Evolutionary conservation across 2,329 filamentous ascomycete species (phyloP), one percentile per base, ranked within the genome.

Genomic region (Beauveria asiatica): DNA sequence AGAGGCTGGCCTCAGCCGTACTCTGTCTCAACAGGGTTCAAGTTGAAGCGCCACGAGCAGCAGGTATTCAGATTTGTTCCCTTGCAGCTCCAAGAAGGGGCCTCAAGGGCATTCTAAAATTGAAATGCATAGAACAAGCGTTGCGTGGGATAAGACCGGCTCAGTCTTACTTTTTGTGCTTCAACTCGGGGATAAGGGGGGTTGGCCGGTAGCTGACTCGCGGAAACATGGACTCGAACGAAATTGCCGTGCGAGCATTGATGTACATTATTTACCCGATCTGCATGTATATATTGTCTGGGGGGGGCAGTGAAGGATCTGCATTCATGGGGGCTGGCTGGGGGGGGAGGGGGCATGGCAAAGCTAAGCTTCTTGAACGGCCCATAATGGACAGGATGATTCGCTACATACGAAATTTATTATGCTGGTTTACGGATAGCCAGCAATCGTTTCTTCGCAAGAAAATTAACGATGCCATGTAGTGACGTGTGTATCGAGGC

Each of bases 1-100:
- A 61, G 81, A 83, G 67, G 86, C 81, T 61, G 87, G 87, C 46
- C 78, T 90, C 64, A 85, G 79, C 67, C 82, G 85, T 64, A 86
- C 79, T 16, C 73, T 84, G 59, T 68, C 69, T 41, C 69, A 66
- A 53, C 70, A 70, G 45, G 70, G 66, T 59, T 63, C 60, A 57
- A 50, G 55, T 42, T 61, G 13, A 57, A 50, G 46, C 48, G 13
- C 17, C 10, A 17, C n/a, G 2, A 17, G 17, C 25, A 17, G 17
- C 25, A 46, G 33, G 30, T n/a, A 49, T 37, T 16, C 11, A 37
- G 5, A 16, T 25, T 48, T 39, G 3, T 46, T 25, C 25, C 9
- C 9, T 27, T 57, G 16, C 17, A 27, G 8, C 21, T 49, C 5
- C 44, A 27, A 49, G 30, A 6, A 7, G 19, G 33, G 16, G 9